phyloP scores from a whole-genome alignment of 2,329 filamentous ascomycete genomes.

The Emericellopsis atlantica region DNA sequence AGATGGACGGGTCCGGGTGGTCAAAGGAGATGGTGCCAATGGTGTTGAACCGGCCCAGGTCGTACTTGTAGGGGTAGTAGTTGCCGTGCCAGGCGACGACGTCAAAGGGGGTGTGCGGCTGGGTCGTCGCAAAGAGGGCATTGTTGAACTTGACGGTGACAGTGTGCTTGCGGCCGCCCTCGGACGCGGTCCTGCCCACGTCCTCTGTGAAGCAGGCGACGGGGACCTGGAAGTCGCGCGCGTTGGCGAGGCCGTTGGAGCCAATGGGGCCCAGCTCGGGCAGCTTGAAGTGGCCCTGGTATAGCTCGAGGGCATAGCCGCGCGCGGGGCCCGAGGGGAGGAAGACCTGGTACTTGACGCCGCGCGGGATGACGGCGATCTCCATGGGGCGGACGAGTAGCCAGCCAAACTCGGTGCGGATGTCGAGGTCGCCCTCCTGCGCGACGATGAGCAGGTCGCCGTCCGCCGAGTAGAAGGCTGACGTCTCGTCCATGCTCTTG shows the following conservation, averaged over 20 bases:
- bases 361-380: constrained; percentile 64
- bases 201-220: constrained; percentile 56
- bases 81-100: constrained; percentile 73
- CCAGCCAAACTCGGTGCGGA: constrained; percentile 65
- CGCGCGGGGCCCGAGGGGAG: constrained; percentile 48
- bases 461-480: constrained; percentile 76
- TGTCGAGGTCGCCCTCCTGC: constrained; percentile 62
- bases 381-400: constrained; percentile 68
- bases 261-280: constrained; percentile 65
- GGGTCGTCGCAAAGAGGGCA: constrained; percentile 48
- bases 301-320: constrained; percentile 66
- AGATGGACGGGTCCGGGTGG: constrained; percentile 70
- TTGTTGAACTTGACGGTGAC: constrained; percentile 54
- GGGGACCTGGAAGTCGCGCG: constrained; percentile 63
- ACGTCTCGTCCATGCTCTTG: constrained; percentile 59
- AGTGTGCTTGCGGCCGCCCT: constrained; percentile 18
- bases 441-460: constrained; percentile 68
- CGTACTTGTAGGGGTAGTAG: constrained; percentile 74
- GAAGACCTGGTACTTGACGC: constrained; percentile 61
- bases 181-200: constrained; percentile 8
- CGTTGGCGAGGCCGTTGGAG: constrained; percentile 62
- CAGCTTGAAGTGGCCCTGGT: constrained; percentile 58
- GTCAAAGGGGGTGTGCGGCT: constrained; percentile 65
- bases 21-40: constrained; percentile 63
- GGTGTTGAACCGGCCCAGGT: constrained; percentile 63